Percentiles rank a stretch among this genome's conserved stretches.
Conservation (phyloP, 805 yeast species). For the Grigorovia humatica region DNA sequence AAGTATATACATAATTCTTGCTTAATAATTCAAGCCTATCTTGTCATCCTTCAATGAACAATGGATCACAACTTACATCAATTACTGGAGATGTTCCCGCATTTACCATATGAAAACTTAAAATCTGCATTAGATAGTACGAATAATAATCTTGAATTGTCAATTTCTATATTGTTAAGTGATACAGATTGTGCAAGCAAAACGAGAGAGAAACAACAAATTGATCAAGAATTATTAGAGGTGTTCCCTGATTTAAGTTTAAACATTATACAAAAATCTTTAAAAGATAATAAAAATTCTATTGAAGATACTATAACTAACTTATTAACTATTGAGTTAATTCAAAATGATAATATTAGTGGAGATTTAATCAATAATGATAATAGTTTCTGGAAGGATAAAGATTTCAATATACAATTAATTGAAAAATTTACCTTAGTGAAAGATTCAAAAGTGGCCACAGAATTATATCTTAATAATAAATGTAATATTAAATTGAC, state of each 20-base stretch:
- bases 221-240: conserved; percentile 21
- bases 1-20: background rate
- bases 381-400: background rate
- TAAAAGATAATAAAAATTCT: background rate
- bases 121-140: conserved; percentile 12
- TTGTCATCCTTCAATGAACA: background rate
- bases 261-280: conserved; percentile 10
- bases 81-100: conserved; percentile 19
- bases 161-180: conserved; percentile 19
- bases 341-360: conserved; percentile 1
- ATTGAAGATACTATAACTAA: background rate
- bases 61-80: background rate
- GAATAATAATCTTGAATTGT: conserved; percentile 13
- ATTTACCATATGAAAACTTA: conserved; percentile 5
- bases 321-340: conserved; percentile 10
- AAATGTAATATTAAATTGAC: conserved; percentile 24
- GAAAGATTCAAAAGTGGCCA: conserved; percentile 7
- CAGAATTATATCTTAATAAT: conserved; percentile 20
- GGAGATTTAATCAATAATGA: background rate
- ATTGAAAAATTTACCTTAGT: conserved; percentile 16
- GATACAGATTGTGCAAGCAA: conserved; percentile 3
- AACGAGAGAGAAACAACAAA: background rate
- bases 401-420: conserved; percentile 5
- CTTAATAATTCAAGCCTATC: background rate
- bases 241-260: conserved; percentile 39